These are phyloP conservation scores for Ceratocystis ficicola DNA, from an alignment of 2,329 filamentous ascomycete species.

Conservation along the genomic window DNA sequence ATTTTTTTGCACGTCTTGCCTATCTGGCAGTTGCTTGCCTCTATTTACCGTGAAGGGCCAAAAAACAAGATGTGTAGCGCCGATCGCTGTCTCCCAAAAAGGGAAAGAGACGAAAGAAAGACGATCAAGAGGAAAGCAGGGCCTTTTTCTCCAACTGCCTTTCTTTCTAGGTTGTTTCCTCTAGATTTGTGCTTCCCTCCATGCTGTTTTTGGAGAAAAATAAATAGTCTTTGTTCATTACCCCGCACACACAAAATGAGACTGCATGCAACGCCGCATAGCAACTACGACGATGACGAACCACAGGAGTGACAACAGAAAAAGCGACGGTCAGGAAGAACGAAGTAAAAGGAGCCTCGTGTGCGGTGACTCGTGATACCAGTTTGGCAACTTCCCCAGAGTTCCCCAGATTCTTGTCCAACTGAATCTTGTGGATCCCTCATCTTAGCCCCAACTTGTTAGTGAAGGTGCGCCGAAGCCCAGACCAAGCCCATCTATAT, in stretches of 20 bases:
- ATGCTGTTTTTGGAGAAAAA: background rate
- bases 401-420: conserved; percentile 3
- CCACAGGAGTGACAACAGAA: background rate
- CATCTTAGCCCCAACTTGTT: background rate
- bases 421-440: background rate
- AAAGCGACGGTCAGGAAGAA: background rate
- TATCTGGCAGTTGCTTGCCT: background rate
- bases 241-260: background rate
- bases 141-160: conserved; percentile 9
- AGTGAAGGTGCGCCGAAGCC: background rate
- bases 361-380: background rate
- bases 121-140: conserved; percentile 4
- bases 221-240: background rate
- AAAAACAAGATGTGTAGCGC: background rate
- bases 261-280: background rate
- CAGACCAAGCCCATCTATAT: background rate
- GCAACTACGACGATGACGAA: background rate
- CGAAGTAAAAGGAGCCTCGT: too few species aligned
- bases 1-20: background rate
- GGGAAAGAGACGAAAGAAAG: background rate
- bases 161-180: background rate
- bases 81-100: background rate
- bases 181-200: background rate
- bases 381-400: conserved; percentile 1
- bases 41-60: background rate